Base-by-base conservation (phyloP, 345 rosid genomes). In the Pelargonium nanum region DNA sequence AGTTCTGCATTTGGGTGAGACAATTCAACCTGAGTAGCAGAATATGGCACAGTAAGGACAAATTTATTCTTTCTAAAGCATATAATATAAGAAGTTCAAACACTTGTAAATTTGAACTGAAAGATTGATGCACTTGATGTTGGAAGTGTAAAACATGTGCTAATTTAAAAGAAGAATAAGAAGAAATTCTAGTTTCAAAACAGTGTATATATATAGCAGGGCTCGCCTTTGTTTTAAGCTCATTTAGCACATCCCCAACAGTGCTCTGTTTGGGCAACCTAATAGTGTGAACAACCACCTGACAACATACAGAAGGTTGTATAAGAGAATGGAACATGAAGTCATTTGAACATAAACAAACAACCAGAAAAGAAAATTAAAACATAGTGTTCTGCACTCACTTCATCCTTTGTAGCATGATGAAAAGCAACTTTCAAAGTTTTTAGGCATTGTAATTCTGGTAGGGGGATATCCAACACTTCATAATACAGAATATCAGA, bases 401-500 rank as follows among this genome's bases (percentile, higher is more conserved):
- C 93, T 66, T 83, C 93, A 55, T 86, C 89, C 72, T 86, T 86
- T n/a, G 73, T 76, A 61, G 87, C 80, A 75, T 76, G 83, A 65
- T 83, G 89, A 67, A 86, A 86, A 62, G 87, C 82, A 75, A 86
- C 85, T 76, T 86, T 83, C 66, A 86, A 73, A 56, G 83, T 80
- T 67, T 86, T 86, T 55, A 86, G 65, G 57, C 85, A 83, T 75
- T 86, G 85, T 53, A 86, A 76, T 77, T 86, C 93, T 54, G 93
- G 89, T 62, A 86, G 80, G 58, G 93, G 89, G 66, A 86, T 83
- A 67, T 83, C 89, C 80, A 86, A 70, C 21, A 86, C 84, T 75
- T 86, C 93, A 72, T 81, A 86, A 55, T 86, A 86, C 66, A 86
- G 68, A 62, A 83, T 81, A 77, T 86, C 93, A 22, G 89, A 80